Evolutionary conservation across 2,329 filamentous ascomycete species (phyloP).

Genomic region (Graphilbum fragrans): DNA sequence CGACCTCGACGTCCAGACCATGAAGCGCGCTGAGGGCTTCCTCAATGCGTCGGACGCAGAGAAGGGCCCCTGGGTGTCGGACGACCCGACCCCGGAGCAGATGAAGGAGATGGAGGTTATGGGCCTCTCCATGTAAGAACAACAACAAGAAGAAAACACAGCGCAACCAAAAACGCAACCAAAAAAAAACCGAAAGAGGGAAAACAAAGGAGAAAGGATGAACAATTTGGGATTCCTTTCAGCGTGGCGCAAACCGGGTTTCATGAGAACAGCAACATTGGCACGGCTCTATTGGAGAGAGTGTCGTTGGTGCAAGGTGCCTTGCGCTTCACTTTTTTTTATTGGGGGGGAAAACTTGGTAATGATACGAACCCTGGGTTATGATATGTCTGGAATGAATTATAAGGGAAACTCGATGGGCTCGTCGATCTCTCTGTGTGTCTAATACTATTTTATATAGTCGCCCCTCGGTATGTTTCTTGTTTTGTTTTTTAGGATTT

Average conservation of each 20-base stretch:
- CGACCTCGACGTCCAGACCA: conserved; percentile 81
- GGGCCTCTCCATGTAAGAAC: background rate
- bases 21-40: conserved; percentile 79
- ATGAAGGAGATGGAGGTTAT: conserved; percentile 37
- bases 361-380: conserved; percentile 1
- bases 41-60: conserved; percentile 71
- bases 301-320: background rate
- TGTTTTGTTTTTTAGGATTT: background rate
- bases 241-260: background rate
- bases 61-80: conserved; percentile 72
- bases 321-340: background rate
- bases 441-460: background rate
- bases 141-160: background rate
- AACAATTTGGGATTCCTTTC: background rate
- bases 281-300: background rate
- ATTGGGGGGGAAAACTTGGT: background rate
- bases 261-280: background rate
- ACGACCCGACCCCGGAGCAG: conserved; percentile 54
- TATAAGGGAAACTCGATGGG: too few relatives aligned
- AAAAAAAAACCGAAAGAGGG: background rate
- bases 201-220: too few relatives aligned
- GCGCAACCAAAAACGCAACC: background rate
- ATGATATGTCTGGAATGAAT: conserved; percentile 3
- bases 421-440: too few relatives aligned
- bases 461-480: conserved; percentile 3